Evolutionary conservation across 345 rosid genomes (phyloP).

Genomic region (Gossypium thurberi): DNA sequence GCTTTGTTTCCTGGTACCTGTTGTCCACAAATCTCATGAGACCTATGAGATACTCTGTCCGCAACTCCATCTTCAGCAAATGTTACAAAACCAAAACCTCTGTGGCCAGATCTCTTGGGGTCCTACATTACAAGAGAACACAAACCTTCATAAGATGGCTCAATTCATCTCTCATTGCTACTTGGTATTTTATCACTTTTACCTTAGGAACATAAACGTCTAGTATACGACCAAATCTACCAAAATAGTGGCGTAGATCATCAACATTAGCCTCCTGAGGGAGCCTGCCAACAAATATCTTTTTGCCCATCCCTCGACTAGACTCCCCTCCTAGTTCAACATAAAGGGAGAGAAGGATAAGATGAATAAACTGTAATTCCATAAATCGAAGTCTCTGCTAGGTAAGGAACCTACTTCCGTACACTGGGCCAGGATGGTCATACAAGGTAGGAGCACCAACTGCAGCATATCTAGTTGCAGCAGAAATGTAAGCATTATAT

Average conservation of each 20-base stretch:
- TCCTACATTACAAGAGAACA: slow-evolving; percentile 38
- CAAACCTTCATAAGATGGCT: slow-evolving; percentile 2
- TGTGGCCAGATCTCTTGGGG: slow-evolving; percentile 86
- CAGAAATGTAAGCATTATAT: slow-evolving; percentile 92
- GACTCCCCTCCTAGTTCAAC: slow-evolving; percentile 55
- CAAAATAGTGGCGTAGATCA: slow-evolving; percentile 81
- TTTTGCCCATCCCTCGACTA: slow-evolving; percentile 71
- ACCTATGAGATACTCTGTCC: slow-evolving; percentile 78
- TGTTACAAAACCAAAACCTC: slow-evolving; percentile 95
- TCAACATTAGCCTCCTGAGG: slow-evolving; percentile 89
- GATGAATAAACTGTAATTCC: background rate
- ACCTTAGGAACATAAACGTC: slow-evolving; percentile 91
- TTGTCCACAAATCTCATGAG: slow-evolving; percentile 97
- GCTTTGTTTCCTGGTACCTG: slow-evolving; percentile 42
- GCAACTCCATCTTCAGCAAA: slow-evolving; percentile 92
- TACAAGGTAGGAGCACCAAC: slow-evolving; percentile 91
- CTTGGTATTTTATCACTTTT: slow-evolving; percentile 3
- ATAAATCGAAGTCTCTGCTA: background rate
- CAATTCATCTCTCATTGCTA: background rate
- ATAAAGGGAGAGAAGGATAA: slow-evolving; percentile 4
- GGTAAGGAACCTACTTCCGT: slow-evolving; percentile 62
- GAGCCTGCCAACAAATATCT: slow-evolving; percentile 95
- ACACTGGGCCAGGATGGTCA: slow-evolving; percentile 68
- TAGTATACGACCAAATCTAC: slow-evolving; percentile 84
- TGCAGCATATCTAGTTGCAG: slow-evolving; percentile 94